phyloP scores from a whole-genome alignment of 352 stramenopile genomes.

The Pythium rhizo-oryzae region DNA sequence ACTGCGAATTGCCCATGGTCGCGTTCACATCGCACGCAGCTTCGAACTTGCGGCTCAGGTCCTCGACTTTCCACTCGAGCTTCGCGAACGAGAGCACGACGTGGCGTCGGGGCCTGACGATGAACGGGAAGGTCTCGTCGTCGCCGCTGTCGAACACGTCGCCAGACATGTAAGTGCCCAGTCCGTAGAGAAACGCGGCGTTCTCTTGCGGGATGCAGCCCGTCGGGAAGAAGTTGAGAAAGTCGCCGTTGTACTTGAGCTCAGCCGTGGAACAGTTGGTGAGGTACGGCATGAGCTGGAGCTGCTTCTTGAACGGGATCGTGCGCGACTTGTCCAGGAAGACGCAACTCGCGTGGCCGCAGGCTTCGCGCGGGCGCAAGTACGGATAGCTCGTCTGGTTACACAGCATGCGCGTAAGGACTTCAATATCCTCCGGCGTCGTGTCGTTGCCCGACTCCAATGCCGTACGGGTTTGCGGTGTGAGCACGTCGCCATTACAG shows the following conservation, averaged over 20 bases:
- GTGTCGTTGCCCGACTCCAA: not conserved
- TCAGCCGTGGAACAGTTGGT: conserved; percentile 37
- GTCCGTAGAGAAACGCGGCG: conserved; percentile 39
- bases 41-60: conserved; percentile 9
- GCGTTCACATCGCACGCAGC: conserved; percentile 4
- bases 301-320: conserved; percentile 39
- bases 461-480: conserved; percentile 1
- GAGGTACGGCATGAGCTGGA: conserved; percentile 40
- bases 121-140: not conserved
- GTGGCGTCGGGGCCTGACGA: conserved; percentile 8
- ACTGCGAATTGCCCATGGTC: not conserved
- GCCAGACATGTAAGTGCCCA: conserved; percentile 29
- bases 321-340: conserved; percentile 40
- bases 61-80: conserved; percentile 14
- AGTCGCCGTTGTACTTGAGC: conserved; percentile 41
- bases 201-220: conserved; percentile 29
- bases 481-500: conserved; percentile 25
- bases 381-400: conserved; percentile 40
- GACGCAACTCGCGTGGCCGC: conserved; percentile 37
- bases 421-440: not conserved
- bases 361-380: conserved; percentile 26
- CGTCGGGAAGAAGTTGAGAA: conserved; percentile 31
- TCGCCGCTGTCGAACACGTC: conserved; percentile 20
- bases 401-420: conserved; percentile 23
- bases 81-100: conserved; percentile 21